Evolutionary conservation across 495 filamentous ascomycete genomes (phyloP).

Genomic region (Penicillium alfredii): DNA sequence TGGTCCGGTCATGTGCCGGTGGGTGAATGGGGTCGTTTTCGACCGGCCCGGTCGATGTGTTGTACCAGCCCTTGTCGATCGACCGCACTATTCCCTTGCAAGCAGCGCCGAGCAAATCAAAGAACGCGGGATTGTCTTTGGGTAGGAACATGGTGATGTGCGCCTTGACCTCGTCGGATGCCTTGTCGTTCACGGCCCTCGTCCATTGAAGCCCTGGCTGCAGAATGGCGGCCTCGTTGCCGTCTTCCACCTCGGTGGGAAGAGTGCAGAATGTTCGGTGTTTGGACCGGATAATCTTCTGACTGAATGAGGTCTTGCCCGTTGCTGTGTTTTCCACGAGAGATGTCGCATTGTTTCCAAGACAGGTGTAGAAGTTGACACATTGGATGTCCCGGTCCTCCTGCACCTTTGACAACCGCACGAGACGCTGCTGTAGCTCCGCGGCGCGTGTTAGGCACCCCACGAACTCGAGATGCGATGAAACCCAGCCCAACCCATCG

Average conservation of each 20-base stretch:
- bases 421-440: conserved; percentile 66
- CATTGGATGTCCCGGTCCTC: conserved; percentile 57
- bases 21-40: conserved; percentile 12
- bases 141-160: conserved; percentile 86
- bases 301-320: conserved; percentile 29
- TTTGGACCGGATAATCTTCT: conserved; percentile 39
- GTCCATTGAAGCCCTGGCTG: conserved; percentile 48
- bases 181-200: conserved; percentile 69
- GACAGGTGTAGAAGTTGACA: conserved; percentile 74
- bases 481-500: conserved; percentile 69
- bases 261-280: conserved; percentile 81
- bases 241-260: conserved; percentile 50
- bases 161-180: conserved; percentile 69
- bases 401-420: conserved; percentile 48
- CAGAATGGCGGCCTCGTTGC: conserved; percentile 11
- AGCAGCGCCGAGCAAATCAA: conserved; percentile 58
- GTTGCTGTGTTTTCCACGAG: conserved; percentile 28
- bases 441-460: conserved; percentile 74
- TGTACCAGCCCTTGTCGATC: conserved; percentile 41
- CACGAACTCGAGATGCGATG: conserved; percentile 92
- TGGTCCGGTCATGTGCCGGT: conserved; percentile 7
- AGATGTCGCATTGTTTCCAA: conserved; percentile 56
- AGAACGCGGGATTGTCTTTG: conserved; percentile 74
- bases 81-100: conserved; percentile 53
- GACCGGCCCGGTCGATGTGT: conserved; percentile 22